phyloP scores from a whole-genome alignment of 106 monocot genomes.

The Phalaenopsis aphrodite region DNA sequence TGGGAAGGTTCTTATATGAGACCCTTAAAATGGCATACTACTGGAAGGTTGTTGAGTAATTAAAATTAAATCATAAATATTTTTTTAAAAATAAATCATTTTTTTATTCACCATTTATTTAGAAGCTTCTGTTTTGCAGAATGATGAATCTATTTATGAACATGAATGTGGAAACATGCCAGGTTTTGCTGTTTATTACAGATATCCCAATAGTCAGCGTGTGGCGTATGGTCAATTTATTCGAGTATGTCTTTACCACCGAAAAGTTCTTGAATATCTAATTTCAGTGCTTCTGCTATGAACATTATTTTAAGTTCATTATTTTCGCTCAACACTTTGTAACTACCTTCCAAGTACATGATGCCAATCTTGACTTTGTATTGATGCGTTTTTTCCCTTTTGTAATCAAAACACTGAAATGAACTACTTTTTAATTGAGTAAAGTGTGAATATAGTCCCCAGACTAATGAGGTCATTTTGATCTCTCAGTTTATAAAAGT shows the following conservation, averaged over 20 bases:
- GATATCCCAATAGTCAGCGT: slow-evolving; percentile 80
- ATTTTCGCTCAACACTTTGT: background rate
- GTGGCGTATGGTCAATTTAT: slow-evolving; percentile 76
- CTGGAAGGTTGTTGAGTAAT: slow-evolving; percentile 66
- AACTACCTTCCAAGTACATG: background rate
- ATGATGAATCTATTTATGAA: slow-evolving; percentile 88
- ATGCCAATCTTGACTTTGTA: background rate
- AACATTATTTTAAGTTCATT: background rate
- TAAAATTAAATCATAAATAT: background rate
- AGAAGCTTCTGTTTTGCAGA: slow-evolving; percentile 36
- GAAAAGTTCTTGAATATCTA: background rate
- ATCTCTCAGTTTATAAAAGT: too few relatives aligned
- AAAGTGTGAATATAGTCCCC: too few relatives aligned
- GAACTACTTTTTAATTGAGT: too few relatives aligned
- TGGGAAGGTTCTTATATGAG: slow-evolving; percentile 88
- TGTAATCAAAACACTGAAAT: background rate
- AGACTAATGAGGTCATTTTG: too few relatives aligned
- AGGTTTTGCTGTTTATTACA: slow-evolving; percentile 86
- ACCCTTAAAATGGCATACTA: slow-evolving; percentile 91
- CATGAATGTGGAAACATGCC: slow-evolving; percentile 98
- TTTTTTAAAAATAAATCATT: background rate
- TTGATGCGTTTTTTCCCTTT: background rate
- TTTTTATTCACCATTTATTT: background rate
- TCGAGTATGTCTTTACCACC: slow-evolving; percentile 32
- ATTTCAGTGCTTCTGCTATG: background rate